Conservation (phyloP, 345 rosid genomes). For the Laguncularia racemosa region DNA sequence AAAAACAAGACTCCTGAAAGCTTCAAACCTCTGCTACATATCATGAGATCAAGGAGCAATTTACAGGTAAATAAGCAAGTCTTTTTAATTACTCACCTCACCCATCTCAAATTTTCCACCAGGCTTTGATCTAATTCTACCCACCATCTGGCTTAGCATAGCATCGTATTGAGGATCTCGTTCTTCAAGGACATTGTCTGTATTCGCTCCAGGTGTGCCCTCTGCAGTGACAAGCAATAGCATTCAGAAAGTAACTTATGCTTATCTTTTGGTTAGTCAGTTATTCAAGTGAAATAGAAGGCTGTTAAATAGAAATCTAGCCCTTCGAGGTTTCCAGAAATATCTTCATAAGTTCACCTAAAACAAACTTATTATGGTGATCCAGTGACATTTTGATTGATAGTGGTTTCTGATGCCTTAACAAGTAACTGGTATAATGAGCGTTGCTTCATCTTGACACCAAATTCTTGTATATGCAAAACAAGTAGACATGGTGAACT, state of each 20-base stretch:
- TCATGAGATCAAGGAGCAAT: neutral
- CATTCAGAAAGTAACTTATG: neutral
- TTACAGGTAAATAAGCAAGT: neutral
- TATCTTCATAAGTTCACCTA: no score
- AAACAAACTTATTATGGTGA: no score
- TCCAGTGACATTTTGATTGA: no score
- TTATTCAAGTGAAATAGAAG: neutral
- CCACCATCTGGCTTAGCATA: conserved; percentile 87
- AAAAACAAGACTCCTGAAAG: no score
- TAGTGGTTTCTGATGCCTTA: no score
- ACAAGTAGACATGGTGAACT: no score
- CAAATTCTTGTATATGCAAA: no score
- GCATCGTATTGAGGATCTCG: conserved; percentile 63
- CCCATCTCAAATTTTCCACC: conserved; percentile 89
- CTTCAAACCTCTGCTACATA: no score
- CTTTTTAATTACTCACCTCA: conserved; percentile 46
- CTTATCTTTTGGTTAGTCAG: neutral
- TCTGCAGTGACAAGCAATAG: conserved; percentile 19
- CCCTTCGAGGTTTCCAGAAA: no score
- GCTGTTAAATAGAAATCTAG: no score
- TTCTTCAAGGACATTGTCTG: conserved; percentile 54
- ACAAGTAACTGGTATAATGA: no score
- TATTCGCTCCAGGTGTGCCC: conserved; percentile 22
- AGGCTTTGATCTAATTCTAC: conserved; percentile 68
- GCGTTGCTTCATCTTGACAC: no score